Conservation (phyloP, 2,329 filamentous ascomycete genomes). For the Verticillium longisporum region DNA sequence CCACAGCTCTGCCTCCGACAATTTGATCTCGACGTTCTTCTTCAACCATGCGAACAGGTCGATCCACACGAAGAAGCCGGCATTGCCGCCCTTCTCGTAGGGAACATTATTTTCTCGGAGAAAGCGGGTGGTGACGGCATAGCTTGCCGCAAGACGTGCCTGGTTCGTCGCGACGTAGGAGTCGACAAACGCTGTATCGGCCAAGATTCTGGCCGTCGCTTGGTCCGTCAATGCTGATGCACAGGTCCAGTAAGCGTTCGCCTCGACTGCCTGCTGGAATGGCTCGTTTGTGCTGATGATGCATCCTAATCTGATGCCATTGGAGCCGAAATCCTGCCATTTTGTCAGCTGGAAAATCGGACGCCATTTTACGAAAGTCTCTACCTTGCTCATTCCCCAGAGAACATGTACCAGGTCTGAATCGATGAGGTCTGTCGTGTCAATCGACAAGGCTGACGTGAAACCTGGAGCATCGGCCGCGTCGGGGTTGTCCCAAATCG, state of each 20-base stretch:
- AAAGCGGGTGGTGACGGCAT: slow-evolving; percentile 26
- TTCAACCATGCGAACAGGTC: slow-evolving; percentile 36
- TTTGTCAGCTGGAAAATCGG: background rate
- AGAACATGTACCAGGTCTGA: slow-evolving; percentile 42
- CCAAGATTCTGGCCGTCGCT: slow-evolving; percentile 30
- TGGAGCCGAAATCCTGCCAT: slow-evolving; percentile 45
- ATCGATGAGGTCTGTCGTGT: slow-evolving; percentile 36
- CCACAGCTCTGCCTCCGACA: background rate
- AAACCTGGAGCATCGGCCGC: slow-evolving; percentile 27
- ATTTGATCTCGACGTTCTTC: background rate
- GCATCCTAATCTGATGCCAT: slow-evolving; percentile 45
- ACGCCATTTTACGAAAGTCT: background rate
- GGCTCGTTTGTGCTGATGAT: slow-evolving; percentile 36
- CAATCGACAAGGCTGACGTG: slow-evolving; percentile 37
- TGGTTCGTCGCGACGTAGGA: slow-evolving; percentile 36
- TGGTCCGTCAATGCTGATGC: slow-evolving; percentile 36
- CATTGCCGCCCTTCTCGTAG: slow-evolving; percentile 39
- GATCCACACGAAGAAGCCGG: slow-evolving; percentile 49
- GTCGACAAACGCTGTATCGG: slow-evolving; percentile 26
- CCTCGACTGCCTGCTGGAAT: slow-evolving; percentile 28
- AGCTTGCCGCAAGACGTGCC: slow-evolving; percentile 27
- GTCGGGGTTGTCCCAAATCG: slow-evolving; percentile 35
- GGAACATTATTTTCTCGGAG: slow-evolving; percentile 32
- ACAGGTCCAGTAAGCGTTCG: slow-evolving; percentile 33
- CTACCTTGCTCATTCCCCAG: slow-evolving; percentile 32